These are phyloP conservation scores for Grifola frondosa DNA, from an alignment of 1,284 basidiomycete genomes.

Conservation along the genomic window DNA sequence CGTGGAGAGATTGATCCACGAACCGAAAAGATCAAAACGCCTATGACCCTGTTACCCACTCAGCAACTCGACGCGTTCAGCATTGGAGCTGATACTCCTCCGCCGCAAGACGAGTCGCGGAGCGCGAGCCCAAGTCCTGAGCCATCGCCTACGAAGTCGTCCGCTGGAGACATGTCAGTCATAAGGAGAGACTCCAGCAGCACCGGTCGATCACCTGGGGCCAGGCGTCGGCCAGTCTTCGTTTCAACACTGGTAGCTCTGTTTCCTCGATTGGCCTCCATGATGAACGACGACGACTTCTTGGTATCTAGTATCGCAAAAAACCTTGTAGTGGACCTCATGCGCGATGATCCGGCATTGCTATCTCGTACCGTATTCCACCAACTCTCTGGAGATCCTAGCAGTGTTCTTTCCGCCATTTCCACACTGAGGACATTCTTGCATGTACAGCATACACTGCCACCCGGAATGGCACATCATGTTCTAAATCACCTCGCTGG, in stretches of 20 bases:
- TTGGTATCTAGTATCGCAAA: slow-evolving; percentile 56
- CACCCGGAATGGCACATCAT: slow-evolving; percentile 66
- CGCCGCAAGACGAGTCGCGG: slow-evolving; percentile 26
- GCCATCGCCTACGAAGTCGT: slow-evolving; percentile 36
- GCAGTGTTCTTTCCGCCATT: slow-evolving; percentile 45
- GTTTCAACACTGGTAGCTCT: slow-evolving; percentile 56
- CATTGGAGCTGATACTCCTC: slow-evolving; percentile 20
- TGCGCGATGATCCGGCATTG: slow-evolving; percentile 72
- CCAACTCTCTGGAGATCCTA: slow-evolving; percentile 49
- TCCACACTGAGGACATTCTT: slow-evolving; percentile 52
- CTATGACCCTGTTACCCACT: slow-evolving; percentile 60
- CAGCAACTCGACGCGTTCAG: slow-evolving; percentile 53
- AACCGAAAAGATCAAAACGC: slow-evolving; percentile 57
- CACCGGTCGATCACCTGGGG: slow-evolving; percentile 41
- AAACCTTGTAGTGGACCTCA: slow-evolving; percentile 60
- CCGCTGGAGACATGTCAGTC: slow-evolving; percentile 33
- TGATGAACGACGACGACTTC: slow-evolving; percentile 56
- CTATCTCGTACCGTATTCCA: slow-evolving; percentile 68
- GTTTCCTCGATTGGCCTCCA: slow-evolving; percentile 50
- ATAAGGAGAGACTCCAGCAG: slow-evolving; percentile 56
- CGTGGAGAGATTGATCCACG: slow-evolving; percentile 53
- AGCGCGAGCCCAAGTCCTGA: slow-evolving; percentile 35
- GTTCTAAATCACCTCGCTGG: slow-evolving; percentile 73
- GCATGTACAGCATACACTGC: slow-evolving; percentile 53
- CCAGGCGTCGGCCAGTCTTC: slow-evolving; percentile 63